A percentile compares a stretch with the other conserved stretches of the same genome.
phyloP scores from a whole-genome alignment of 73 alveolate species.

The Durusdinium trenchii region DNA sequence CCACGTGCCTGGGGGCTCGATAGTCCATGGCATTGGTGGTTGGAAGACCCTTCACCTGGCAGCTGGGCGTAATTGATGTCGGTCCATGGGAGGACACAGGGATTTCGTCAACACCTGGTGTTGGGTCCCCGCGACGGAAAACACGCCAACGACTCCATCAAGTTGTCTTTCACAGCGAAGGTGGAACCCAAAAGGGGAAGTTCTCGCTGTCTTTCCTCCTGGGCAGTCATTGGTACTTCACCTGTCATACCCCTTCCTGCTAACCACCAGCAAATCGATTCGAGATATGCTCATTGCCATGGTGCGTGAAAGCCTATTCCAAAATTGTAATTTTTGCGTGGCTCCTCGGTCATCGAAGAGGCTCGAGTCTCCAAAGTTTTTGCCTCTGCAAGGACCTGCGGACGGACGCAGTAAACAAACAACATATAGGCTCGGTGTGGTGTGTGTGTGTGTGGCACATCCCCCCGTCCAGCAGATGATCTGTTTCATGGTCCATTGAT shows the following conservation, averaged over 20 bases:
- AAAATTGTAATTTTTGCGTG: too few relatives aligned
- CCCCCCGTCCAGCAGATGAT: too few relatives aligned
- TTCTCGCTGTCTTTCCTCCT: constrained; percentile 59
- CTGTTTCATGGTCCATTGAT: too few relatives aligned
- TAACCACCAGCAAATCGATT: neutral
- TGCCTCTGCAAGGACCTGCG: constrained; percentile 62
- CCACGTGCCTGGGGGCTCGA: constrained; percentile 58
- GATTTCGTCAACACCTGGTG: neutral
- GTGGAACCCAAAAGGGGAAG: constrained; percentile 65
- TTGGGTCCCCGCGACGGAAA: neutral
- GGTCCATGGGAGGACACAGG: neutral
- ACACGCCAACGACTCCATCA: neutral
- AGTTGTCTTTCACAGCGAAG: constrained; percentile 88
- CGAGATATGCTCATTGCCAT: neutral
- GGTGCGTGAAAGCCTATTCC: neutral
- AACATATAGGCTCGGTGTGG: too few relatives aligned
- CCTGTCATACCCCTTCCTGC: neutral
- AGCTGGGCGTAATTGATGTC: neutral
- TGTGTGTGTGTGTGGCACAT: too few relatives aligned
- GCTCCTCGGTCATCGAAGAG: constrained; percentile 58
- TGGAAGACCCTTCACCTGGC: constrained; percentile 50
- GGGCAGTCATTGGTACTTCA: neutral
- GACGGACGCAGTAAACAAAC: too few relatives aligned
- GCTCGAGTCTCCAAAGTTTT: constrained; percentile 19
- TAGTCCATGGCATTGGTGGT: constrained; percentile 80